Percentiles rank a stretch among this genome's conserved stretches.
These are phyloP conservation scores for Bolboschoenoplectus hybrid DNA, from an alignment of 202 grass and related monocot species.

Conservation along the genomic window DNA sequence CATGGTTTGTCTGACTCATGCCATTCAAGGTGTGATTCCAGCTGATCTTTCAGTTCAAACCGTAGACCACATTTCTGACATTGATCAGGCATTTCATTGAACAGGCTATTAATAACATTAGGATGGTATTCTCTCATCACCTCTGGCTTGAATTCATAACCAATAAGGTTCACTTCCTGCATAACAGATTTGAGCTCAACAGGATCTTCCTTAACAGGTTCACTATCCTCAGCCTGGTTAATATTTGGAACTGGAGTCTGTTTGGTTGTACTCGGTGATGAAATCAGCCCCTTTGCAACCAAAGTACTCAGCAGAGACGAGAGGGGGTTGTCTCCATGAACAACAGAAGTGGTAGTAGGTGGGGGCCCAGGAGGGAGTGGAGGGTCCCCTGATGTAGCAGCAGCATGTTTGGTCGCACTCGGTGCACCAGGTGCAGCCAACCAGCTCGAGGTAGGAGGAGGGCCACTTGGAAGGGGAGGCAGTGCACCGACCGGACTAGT, in stretches of 20 bases:
- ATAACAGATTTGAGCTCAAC: conserved; percentile 39
- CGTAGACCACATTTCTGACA: conserved; percentile 72
- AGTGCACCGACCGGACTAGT: conserved; percentile 28
- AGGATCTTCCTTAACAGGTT: conserved; percentile 27
- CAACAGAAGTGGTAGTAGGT: conserved; percentile 44
- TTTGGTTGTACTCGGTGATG: conserved; percentile 57
- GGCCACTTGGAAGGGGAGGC: conserved; percentile 53
- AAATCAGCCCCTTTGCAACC: conserved; percentile 92
- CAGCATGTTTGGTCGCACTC: conserved; percentile 34
- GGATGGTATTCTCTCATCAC: conserved; percentile 70
- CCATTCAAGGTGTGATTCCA: conserved; percentile 54
- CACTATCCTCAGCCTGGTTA: conserved; percentile 34
- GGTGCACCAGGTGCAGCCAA: conserved; percentile 38
- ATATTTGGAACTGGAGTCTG: conserved; percentile 32
- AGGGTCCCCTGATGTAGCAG: conserved; percentile 43
- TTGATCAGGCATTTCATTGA: conserved; percentile 64
- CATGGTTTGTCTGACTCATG: conserved; percentile 45
- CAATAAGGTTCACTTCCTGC: conserved; percentile 55
- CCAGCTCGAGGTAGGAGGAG: conserved; percentile 37
- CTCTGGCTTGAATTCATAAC: conserved; percentile 75
- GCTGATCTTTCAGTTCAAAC: conserved; percentile 64
- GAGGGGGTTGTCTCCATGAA: conserved; percentile 50
- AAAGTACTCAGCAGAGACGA: conserved; percentile 89
- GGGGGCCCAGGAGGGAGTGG: conserved; percentile 71
- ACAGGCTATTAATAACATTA: conserved; percentile 66